Evolutionary conservation across 345 rosid species (phyloP).

Genomic region (Populus pruinosa): DNA sequence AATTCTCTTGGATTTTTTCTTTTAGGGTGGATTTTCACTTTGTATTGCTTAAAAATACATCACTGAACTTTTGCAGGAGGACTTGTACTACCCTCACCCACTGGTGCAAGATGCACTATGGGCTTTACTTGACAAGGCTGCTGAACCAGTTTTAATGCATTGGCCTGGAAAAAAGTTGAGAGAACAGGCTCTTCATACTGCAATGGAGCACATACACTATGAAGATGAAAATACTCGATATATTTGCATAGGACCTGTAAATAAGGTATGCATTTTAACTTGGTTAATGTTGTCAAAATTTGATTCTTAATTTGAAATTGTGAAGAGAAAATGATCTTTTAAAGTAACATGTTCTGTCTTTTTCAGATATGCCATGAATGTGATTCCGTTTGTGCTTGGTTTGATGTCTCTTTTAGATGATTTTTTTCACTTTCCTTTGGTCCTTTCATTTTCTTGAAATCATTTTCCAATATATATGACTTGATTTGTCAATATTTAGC

Average conservation of each 20-base stretch:
- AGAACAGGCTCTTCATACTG: slow-evolving; percentile 65
- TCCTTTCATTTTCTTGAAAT: background rate
- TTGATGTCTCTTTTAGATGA: slow-evolving; percentile 8
- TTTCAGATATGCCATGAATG: background rate
- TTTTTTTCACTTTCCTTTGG: background rate
- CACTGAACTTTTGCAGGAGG: slow-evolving; percentile 56
- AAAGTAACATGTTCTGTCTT: background rate
- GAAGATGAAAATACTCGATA: slow-evolving; percentile 94
- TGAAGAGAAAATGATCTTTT: background rate
- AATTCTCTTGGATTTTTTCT: background rate
- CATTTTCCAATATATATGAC: background rate
- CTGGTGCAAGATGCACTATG: slow-evolving; percentile 82
- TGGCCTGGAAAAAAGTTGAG: slow-evolving; percentile 95
- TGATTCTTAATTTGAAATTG: background rate
- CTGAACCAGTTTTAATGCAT: slow-evolving; percentile 69
- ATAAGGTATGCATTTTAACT: slow-evolving; percentile 57
- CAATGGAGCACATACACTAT: slow-evolving; percentile 78
- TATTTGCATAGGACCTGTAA: slow-evolving; percentile 95
- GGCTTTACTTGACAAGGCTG: slow-evolving; percentile 63
- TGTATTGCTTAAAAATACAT: background rate
- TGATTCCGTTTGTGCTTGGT: background rate
- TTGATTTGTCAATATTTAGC: slow-evolving; percentile 2
- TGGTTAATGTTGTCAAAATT: background rate
- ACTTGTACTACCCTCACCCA: slow-evolving; percentile 92
- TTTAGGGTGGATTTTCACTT: background rate